Evolutionary conservation across 176 grass and related monocot genomes (phyloP), one percentile per base, ranked within the genome.

Genomic region (Musa troglodytarum): DNA sequence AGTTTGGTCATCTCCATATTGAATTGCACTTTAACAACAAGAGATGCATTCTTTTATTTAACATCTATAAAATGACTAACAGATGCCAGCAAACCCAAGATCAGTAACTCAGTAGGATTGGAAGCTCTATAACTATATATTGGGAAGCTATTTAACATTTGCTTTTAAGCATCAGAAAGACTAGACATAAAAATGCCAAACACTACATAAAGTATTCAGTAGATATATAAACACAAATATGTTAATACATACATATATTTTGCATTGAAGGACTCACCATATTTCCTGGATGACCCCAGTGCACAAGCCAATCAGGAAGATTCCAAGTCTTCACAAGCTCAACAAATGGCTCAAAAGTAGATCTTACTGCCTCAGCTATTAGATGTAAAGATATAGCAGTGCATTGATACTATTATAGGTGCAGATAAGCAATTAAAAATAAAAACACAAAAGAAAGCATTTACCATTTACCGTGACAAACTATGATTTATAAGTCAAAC

Each of bases 271-370:
- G 52, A 74, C 57, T 82, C 79, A 89, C 95, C 95, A 98, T 98
- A 77, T 93, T 98, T 68, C 88, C 95, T 3, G 94, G 90, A 75
- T 98, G 94, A 1, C 90, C 94, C 94, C 94, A 98, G 80, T 98
- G 90, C 80, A 98, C 90, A 79, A 98, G 88, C 94, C 86, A 93
- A 9, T 83, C 88, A 49, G 90, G 86, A 52, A 93, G 88, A 72
- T 69, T 72, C 55, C 17, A 87, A 23, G 88, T 91, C 88, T 91
- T 89, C 75, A 98, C 86, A 20, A 98, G 63, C 68, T 93, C 90
- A 22, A 82, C 94, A 83, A 98, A 91, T 28, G 94, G 90, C 75
- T 67, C 76, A 79, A 98, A 98, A 50, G 80, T 69, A 69, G 88
- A 89, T 20, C 79, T 50, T 73, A 91, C 72, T 12, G 74, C 50